Evolutionary conservation across 768 basidiomycete genomes (phyloP).

Genomic region (Termitomyces sp.): DNA sequence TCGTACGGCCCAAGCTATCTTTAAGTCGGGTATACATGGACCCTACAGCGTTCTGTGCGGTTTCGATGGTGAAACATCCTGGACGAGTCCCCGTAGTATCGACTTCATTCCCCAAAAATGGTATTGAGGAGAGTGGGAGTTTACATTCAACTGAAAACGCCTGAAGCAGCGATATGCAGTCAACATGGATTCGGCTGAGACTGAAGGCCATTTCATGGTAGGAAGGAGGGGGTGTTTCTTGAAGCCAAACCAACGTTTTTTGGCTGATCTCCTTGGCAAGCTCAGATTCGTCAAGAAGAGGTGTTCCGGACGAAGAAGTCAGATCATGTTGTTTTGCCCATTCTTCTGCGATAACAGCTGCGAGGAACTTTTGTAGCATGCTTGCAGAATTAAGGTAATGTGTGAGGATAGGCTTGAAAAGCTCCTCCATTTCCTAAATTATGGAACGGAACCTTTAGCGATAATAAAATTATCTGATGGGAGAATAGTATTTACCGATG

Average conservation of each 20-base stretch:
- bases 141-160: conserved; percentile 87
- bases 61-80: conserved; percentile 74
- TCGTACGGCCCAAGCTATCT: conserved; percentile 65
- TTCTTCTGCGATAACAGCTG: conserved; percentile 85
- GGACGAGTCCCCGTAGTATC: conserved; percentile 63
- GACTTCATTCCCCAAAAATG: conserved; percentile 69
- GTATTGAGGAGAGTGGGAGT: conserved; percentile 73
- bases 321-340: conserved; percentile 69
- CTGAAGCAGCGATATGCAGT: conserved; percentile 76
- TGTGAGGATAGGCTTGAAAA: conserved; percentile 68
- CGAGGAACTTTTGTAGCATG: conserved; percentile 85
- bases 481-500: conserved; percentile 35
- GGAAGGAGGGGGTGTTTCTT: conserved; percentile 64
- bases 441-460: neutral
- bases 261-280: conserved; percentile 63
- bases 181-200: conserved; percentile 72
- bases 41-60: conserved; percentile 67
- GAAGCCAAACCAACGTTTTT: conserved; percentile 70
- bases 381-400: conserved; percentile 85
- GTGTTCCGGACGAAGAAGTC: conserved; percentile 17
- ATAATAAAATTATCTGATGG: neutral
- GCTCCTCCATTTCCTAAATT: conserved; percentile 42
- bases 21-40: conserved; percentile 70
- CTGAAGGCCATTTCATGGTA: conserved; percentile 90
- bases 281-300: conserved; percentile 49